Conservation (phyloP, 345 rosid species). For the Gossypium stocksii region DNA sequence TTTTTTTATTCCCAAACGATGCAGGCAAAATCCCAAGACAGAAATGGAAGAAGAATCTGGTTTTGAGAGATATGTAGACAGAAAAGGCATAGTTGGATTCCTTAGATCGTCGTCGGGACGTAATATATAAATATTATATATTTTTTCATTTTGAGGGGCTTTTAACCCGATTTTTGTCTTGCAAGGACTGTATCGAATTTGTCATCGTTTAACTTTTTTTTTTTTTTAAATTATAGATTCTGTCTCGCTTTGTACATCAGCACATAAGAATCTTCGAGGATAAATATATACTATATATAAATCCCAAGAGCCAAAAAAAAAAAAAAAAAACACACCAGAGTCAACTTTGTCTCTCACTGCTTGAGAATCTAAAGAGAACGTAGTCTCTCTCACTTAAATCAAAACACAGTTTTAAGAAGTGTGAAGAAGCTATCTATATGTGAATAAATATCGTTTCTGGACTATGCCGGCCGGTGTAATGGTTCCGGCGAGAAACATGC, state of each 20-base stretch:
- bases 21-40: conserved; percentile 22
- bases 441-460: conserved; percentile 2
- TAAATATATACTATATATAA: background rate
- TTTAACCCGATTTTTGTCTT: conserved; percentile 17
- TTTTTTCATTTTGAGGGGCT: background rate
- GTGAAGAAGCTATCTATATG: background rate
- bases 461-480: conserved; percentile 59
- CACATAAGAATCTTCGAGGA: background rate
- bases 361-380: background rate
- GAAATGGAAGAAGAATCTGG: background rate
- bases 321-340: background rate
- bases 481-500: conserved; percentile 59
- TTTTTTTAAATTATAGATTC: background rate
- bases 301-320: background rate
- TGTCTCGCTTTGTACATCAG: background rate
- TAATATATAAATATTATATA: background rate
- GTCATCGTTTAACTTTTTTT: conserved; percentile 20
- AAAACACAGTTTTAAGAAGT: background rate
- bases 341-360: background rate
- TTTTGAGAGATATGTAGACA: background rate
- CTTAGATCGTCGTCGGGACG: background rate
- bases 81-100: conserved; percentile 3
- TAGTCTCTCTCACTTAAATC: background rate
- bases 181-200: conserved; percentile 20
- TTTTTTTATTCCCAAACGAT: conserved; percentile 13